These are phyloP conservation scores for Rugosomyces carneus DNA, from an alignment of 1,284 basidiomycete species.

Conservation along the genomic window DNA sequence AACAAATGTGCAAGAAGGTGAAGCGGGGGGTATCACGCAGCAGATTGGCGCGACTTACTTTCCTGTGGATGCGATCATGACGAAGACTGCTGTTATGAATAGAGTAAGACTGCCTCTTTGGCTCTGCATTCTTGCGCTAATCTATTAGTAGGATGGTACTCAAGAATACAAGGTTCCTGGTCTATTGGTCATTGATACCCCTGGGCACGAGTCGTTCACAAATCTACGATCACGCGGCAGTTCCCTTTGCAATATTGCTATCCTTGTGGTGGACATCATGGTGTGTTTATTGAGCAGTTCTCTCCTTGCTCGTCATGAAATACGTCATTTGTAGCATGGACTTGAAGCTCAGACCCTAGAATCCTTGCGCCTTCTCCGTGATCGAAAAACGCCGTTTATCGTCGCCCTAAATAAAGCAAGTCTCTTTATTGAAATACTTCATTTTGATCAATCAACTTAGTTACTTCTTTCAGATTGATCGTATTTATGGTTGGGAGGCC, in stretches of 20 bases:
- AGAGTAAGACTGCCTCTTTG: slow-evolving; percentile 40
- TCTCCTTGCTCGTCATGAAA: slow-evolving; percentile 4
- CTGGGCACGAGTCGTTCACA: slow-evolving; percentile 99
- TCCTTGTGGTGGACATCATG: slow-evolving; percentile 99
- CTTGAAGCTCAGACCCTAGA: slow-evolving; percentile 97
- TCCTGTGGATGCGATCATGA: slow-evolving; percentile 93
- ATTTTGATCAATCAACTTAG: not conserved
- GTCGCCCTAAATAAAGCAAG: slow-evolving; percentile 94
- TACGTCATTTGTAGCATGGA: slow-evolving; percentile 64
- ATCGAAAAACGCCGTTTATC: slow-evolving; percentile 98
- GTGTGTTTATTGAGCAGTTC: slow-evolving; percentile 32
- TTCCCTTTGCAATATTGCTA: slow-evolving; percentile 98
- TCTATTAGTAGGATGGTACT: slow-evolving; percentile 50
- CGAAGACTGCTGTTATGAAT: slow-evolving; percentile 91
- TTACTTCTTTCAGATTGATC: slow-evolving; percentile 72
- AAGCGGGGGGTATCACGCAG: slow-evolving; percentile 99
- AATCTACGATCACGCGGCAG: slow-evolving; percentile 95
- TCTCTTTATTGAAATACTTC: not conserved
- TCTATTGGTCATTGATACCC: slow-evolving; percentile 95
- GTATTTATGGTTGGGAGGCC: slow-evolving; percentile 93
- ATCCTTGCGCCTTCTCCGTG: slow-evolving; percentile 87
- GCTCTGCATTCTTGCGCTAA: not conserved
- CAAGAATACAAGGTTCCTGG: slow-evolving; percentile 98
- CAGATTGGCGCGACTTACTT: slow-evolving; percentile 99
- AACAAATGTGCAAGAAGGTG: slow-evolving; percentile 99